Evolutionary conservation across 2,329 filamentous ascomycete genomes (phyloP).

Genomic region (Penicillium oxalicum): DNA sequence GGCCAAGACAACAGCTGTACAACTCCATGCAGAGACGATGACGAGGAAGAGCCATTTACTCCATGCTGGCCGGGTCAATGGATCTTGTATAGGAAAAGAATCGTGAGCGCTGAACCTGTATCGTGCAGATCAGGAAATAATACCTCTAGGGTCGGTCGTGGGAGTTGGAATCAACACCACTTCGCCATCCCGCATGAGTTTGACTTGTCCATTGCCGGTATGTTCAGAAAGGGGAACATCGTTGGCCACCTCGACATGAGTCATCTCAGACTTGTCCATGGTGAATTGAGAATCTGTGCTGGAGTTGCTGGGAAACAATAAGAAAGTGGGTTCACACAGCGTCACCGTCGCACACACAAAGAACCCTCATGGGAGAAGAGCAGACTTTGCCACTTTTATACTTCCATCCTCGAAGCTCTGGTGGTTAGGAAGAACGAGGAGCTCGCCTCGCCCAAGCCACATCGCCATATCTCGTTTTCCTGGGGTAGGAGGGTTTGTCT

Average conservation of each 20-base stretch:
- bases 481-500: neutral
- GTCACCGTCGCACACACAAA: neutral
- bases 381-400: neutral
- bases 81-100: conserved; percentile 5
- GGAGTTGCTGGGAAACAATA: neutral
- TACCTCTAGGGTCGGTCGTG: conserved; percentile 10
- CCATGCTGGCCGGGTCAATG: conserved; percentile 8
- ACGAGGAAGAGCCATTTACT: conserved; percentile 9
- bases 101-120: neutral
- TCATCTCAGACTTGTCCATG: conserved; percentile 10
- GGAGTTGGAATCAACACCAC: conserved; percentile 11
- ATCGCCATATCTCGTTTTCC: conserved; percentile 1
- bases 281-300: neutral
- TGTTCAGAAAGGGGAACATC: neutral
- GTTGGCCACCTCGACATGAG: conserved; percentile 4
- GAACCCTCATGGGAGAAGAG: neutral
- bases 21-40: conserved; percentile 11
- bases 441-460: neutral
- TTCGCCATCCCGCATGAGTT: conserved; percentile 4
- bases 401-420: neutral
- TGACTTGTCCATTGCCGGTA: conserved; percentile 2
- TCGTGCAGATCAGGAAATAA: neutral
- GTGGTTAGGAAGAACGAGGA: neutral
- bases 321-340: neutral
- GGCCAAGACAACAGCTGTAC: conserved; percentile 16